These are phyloP conservation scores for Pythium biforme DNA, from an alignment of 352 stramenopile genomes.

Conservation along the genomic window DNA sequence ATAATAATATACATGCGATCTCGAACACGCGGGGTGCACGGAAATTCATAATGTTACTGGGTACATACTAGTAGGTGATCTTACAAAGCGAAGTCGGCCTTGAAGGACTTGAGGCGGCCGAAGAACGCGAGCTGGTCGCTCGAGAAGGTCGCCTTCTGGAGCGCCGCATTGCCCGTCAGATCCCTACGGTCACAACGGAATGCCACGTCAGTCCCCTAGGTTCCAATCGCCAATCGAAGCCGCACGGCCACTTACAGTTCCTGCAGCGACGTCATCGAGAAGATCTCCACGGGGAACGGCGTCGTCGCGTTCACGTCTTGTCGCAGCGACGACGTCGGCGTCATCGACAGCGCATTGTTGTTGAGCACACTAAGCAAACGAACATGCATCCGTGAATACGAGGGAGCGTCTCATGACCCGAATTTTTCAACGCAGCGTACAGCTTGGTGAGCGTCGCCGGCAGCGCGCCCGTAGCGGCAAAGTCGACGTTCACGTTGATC, in stretches of 20 bases:
- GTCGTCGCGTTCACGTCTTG: conserved; percentile 14
- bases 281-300: conserved; percentile 16
- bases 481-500: conserved; percentile 14
- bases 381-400: not conserved
- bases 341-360: conserved; percentile 20
- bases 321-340: not conserved
- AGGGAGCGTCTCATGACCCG: too few species aligned
- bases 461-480: conserved; percentile 4
- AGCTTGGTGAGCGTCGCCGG: conserved; percentile 18
- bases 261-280: conserved; percentile 15
- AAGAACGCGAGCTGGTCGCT: conserved; percentile 25
- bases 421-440: too few species aligned
- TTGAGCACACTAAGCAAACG: conserved; percentile 15
- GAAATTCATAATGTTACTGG: not conserved
- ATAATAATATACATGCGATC: conserved; percentile 24
- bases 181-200: conserved; percentile 5
- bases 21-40: not conserved
- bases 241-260: too few species aligned
- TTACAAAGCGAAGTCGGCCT: conserved; percentile 20
- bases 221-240: too few species aligned
- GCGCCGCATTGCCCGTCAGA: conserved; percentile 14
- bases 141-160: conserved; percentile 17
- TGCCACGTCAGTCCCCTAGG: not conserved
- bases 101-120: conserved; percentile 11
- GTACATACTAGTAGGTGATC: not conserved